Evolutionary conservation across 257 asterid species (phyloP), one percentile per base, ranked within the genome.

Genomic region (Rubia yunnanensis): DNA sequence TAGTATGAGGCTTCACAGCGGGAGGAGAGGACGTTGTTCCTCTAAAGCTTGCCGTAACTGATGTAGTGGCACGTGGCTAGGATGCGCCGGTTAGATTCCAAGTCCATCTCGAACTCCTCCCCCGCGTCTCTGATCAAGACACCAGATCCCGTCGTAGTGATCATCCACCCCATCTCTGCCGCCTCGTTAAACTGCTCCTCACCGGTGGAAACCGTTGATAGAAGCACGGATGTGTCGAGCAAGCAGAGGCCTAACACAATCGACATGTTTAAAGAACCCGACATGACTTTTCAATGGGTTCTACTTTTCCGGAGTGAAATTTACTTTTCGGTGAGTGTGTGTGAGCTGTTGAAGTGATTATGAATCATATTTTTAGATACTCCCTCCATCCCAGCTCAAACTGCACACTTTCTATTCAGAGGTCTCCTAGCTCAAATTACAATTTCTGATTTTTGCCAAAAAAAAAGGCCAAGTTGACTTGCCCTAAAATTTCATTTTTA

Each of bases 1-100:
- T 92, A 92, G 81, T 88, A 88, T 4, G 98, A 92, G 9, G 89
- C 91, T 58, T 96, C 98, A 63, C 96, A 94, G 23, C 95, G 79
- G 5, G 98, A 92, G 84, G 96, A 92, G 31, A 95, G 98, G 2
- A 85, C 85, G 46, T 60, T 79, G 85, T 88, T 84, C 85, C 91
- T 79, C 88, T 73, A 83, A 65, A 91, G 87, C 52, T 96, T 95
- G 31, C 95, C 96, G 62, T 91, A 91, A 95, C 98, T 91, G 81
- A 91, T 84, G 83, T 86, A 91, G 44, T 80, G 75, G 7, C 64
- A 73, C 1, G 68, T 58, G 17, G 86, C 86, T 79, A 91, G 76
- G 59, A 91, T 82, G 64, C 98, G 95, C 76, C 96, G 60, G 73
- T 74, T 82, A 69, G 92, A 77, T 72, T 82, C 96, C n/a, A 94